Evolutionary conservation across 495 filamentous ascomycete genomes (phyloP).

Genomic region (Barbatosphaeria neglecta): DNA sequence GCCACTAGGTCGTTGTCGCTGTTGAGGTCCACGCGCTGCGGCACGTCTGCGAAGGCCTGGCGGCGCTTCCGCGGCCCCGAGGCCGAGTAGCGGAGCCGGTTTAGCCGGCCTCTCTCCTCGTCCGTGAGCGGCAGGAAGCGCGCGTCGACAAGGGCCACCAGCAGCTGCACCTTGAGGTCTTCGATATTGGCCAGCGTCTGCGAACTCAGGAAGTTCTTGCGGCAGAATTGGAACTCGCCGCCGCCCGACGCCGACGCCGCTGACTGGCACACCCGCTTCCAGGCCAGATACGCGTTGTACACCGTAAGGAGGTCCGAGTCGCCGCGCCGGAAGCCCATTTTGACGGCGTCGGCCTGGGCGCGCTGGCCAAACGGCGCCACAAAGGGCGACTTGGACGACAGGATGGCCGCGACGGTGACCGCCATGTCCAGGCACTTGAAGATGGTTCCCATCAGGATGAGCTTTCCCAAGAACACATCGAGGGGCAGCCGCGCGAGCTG

Average conservation of each 20-base stretch:
- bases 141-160: conserved; percentile 69
- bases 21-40: conserved; percentile 58
- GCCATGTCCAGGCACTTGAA: conserved; percentile 86
- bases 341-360: conserved; percentile 63
- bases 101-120: conserved; percentile 54
- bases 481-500: conserved; percentile 82
- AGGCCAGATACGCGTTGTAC: conserved; percentile 84
- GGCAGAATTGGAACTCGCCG: conserved; percentile 76
- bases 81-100: conserved; percentile 33
- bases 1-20: conserved; percentile 66
- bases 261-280: conserved; percentile 62
- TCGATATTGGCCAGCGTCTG: conserved; percentile 85
- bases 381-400: conserved; percentile 93
- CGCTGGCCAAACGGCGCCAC: conserved; percentile 71
- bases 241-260: conserved; percentile 39
- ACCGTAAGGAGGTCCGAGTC: conserved; percentile 86
- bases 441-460: conserved; percentile 70
- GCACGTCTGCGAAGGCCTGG: conserved; percentile 68
- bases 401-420: conserved; percentile 79
- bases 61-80: conserved; percentile 38
- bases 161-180: conserved; percentile 82
- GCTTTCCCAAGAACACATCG: conserved; percentile 88
- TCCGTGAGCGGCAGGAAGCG: conserved; percentile 64
- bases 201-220: conserved; percentile 76
- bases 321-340: conserved; percentile 66